phyloP scores from a whole-genome alignment of 169 alveolate genomes.

The Perkinsus olseni region DNA sequence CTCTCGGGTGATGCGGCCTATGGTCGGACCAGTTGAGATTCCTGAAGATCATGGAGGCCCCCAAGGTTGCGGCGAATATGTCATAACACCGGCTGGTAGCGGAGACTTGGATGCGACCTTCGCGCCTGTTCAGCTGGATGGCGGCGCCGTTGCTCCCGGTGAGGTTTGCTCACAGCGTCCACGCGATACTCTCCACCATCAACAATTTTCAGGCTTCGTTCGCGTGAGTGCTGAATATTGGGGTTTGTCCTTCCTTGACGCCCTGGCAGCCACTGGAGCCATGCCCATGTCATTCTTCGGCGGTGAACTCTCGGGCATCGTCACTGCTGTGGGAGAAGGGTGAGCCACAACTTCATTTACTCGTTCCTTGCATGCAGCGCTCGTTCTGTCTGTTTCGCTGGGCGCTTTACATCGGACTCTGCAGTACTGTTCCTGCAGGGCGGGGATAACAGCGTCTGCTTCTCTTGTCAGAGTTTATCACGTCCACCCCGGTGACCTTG shows the following conservation, averaged over 20 bases:
- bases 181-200: no score
- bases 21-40: not conserved
- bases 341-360: no score
- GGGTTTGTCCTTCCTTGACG: not conserved
- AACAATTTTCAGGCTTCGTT: not conserved
- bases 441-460: no score
- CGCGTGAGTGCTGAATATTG: not conserved
- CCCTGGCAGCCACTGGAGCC: not conserved
- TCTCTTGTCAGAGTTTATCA: not conserved
- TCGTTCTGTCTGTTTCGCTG: no score
- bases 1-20: not conserved
- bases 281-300: not conserved
- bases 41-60: not conserved
- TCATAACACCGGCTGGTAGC: not conserved
- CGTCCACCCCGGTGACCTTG: not conserved
- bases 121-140: not conserved
- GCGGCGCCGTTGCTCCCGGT: not conserved
- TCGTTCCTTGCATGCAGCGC: no score
- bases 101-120: not conserved
- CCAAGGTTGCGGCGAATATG: not conserved
- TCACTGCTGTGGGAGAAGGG: not conserved
- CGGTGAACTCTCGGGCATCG: not conserved
- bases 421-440: no score
- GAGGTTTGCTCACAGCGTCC: not conserved
- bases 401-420: no score